These are phyloP conservation scores for Angomonas deanei DNA, from an alignment of 208 protist genomes.

Conservation along the genomic window DNA sequence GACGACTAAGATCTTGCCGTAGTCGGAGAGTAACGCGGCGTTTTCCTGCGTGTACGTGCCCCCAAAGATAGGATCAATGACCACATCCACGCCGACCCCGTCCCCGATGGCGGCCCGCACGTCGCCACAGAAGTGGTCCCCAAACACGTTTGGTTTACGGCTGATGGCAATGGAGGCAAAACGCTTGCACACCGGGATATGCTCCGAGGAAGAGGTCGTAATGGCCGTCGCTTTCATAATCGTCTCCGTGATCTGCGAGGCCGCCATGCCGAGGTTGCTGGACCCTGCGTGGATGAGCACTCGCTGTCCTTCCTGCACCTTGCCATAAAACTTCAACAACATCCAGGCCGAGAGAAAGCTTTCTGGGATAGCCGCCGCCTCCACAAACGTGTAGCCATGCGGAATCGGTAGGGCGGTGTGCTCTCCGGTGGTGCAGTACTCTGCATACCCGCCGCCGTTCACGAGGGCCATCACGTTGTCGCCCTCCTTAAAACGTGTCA, in stretches of 20 bases:
- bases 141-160: slow-evolving; percentile 42
- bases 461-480: slow-evolving; percentile 88
- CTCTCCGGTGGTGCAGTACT: slow-evolving; percentile 70
- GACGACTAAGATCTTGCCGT: slow-evolving; percentile 58
- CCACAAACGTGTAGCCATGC: slow-evolving; percentile 65
- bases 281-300: slow-evolving; percentile 87
- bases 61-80: slow-evolving; percentile 82
- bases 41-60: slow-evolving; percentile 64
- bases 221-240: slow-evolving; percentile 68
- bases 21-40: slow-evolving; percentile 34
- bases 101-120: slow-evolving; percentile 38
- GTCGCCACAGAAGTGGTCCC: slow-evolving; percentile 51
- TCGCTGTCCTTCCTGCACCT: slow-evolving; percentile 45
- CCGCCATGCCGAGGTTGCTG: slow-evolving; percentile 82
- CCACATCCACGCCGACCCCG: slow-evolving; percentile 41
- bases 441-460: slow-evolving; percentile 88
- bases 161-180: slow-evolving; percentile 42
- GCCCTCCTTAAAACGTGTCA: slow-evolving; percentile 56
- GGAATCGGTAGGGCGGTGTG: slow-evolving; percentile 73
- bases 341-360: slow-evolving; percentile 92
- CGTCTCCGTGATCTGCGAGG: slow-evolving; percentile 79
- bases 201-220: slow-evolving; percentile 57
- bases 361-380: slow-evolving; percentile 89
- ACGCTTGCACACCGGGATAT: slow-evolving; percentile 57
- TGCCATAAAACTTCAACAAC: slow-evolving; percentile 58